A percentile compares a stretch with the other conserved stretches of the same genome.
phyloP scores from a whole-genome alignment of 1,139 yeast genomes.

The Blastobotrys elegans region DNA sequence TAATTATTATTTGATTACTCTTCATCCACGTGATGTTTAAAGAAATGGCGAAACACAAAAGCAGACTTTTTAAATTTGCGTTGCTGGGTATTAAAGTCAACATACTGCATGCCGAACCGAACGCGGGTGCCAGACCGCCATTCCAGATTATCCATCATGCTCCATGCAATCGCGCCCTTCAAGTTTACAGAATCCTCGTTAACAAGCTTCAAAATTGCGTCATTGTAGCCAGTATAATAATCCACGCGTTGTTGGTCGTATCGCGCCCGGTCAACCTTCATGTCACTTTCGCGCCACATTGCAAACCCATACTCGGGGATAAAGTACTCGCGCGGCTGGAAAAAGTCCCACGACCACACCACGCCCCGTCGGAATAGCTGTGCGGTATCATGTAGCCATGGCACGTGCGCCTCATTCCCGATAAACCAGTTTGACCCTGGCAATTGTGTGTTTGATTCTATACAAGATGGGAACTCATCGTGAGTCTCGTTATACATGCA shows the following conservation, averaged over 20 bases:
- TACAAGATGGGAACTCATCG: slow-evolving; percentile 23
- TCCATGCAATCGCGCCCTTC: slow-evolving; percentile 38
- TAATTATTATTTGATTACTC: background rate
- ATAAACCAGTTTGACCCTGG: slow-evolving; percentile 32
- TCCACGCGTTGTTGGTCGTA: slow-evolving; percentile 34
- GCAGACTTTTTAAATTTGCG: slow-evolving; percentile 37
- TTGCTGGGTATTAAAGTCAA: slow-evolving; percentile 35
- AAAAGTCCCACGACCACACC: slow-evolving; percentile 26
- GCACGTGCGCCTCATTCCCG: slow-evolving; percentile 32
- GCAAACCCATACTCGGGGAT: slow-evolving; percentile 39
- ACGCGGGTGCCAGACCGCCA: slow-evolving; percentile 34
- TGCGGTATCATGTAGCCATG: slow-evolving; percentile 26
- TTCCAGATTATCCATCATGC: slow-evolving; percentile 37
- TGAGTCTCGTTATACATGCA: slow-evolving; percentile 24
- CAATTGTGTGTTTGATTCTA: slow-evolving; percentile 19
- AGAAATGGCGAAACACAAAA: slow-evolving; percentile 28
- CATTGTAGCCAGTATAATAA: slow-evolving; percentile 34
- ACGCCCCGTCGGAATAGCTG: slow-evolving; percentile 23
- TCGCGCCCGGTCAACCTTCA: slow-evolving; percentile 31
- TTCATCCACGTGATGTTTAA: slow-evolving; percentile 15
- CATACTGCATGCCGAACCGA: slow-evolving; percentile 38
- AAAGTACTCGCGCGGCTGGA: slow-evolving; percentile 22
- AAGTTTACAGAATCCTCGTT: slow-evolving; percentile 33
- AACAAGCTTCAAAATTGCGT: slow-evolving; percentile 31
- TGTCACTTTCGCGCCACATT: slow-evolving; percentile 34